Evolutionary conservation across 2,329 filamentous ascomycete species (phyloP), one percentile per base, ranked within the genome.

Genomic region (Chaetomium globosum): DNA sequence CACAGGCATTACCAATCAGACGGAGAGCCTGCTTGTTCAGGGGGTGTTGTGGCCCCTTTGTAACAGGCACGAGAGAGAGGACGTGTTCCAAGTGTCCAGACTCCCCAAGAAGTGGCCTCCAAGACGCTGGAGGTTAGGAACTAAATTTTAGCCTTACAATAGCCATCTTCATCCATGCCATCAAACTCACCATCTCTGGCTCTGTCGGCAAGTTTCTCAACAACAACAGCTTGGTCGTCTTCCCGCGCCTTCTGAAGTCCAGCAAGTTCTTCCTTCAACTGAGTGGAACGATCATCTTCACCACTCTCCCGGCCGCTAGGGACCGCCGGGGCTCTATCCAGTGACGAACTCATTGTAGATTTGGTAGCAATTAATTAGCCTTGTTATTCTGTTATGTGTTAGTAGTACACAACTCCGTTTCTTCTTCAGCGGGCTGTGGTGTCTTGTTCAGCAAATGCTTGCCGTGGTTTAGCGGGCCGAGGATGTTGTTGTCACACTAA

Each of bases 1-100:
- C 87, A 67, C 85, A 88, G 10, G 84, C 83, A 72, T 89, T 89
- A 16, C 86, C 87, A 19, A 86, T 78, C 23, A 88, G 74, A 28
- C 87, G 83, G 19, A 89, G 76, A 8, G 81, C 75, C 63, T 88
- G 86, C 8, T 84, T 77, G 53, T 80, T 80, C n/a, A 87, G 76
- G 1, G 77, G 71, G 36, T 79, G 76, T 10, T 75, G 74, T 43
- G 82, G 68, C 1, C 73, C 75, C 4, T 79, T 74, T 3, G 79
- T 74, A 0, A 73, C 72, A 5, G 75, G 75, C 9, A 87, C 72
- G 13, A 85, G 70, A 12, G 77, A 74, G 19, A 87, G 77, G 70
- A 86, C 85, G 74, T 87, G 85, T 23, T 81, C 78, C 9, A 89
- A 74, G 36, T 88, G 75, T 2, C 85, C 85, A 0, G 86, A 86